Evolutionary conservation across 192 early-diverging fungal species (phyloP).

Genomic region (Coemansia erecta): DNA sequence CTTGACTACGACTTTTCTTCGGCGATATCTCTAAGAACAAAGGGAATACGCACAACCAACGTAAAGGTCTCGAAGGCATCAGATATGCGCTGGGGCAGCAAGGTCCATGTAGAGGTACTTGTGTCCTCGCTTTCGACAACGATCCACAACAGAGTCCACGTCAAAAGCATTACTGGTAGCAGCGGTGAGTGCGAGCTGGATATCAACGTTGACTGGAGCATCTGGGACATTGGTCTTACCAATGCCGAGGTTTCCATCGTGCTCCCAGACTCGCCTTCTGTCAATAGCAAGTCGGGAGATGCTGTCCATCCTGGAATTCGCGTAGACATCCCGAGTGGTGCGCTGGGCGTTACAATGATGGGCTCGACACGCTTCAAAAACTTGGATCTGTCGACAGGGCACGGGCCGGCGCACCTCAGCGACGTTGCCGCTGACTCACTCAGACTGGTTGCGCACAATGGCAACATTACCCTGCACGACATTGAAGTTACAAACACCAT

Average conservation of each 20-base stretch:
- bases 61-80: conserved; percentile 27
- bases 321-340: conserved; percentile 32
- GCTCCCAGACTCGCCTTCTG: conserved; percentile 13
- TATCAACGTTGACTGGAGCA: conserved; percentile 37
- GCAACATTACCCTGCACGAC: conserved; percentile 50
- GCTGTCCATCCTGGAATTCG: conserved; percentile 43
- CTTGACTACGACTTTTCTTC: conserved; percentile 22
- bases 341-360: conserved; percentile 43
- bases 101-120: conserved; percentile 21
- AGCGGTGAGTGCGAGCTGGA: conserved; percentile 24
- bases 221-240: conserved; percentile 49
- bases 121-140: conserved; percentile 43
- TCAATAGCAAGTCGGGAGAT: not conserved
- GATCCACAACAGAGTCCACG: conserved; percentile 24
- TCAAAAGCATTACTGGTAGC: conserved; percentile 14
- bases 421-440: conserved; percentile 32
- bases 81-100: conserved; percentile 14
- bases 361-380: conserved; percentile 29
- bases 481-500: conserved; percentile 17
- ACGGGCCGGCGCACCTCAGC: conserved; percentile 48
- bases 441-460: conserved; percentile 37
- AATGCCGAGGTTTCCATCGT: conserved; percentile 37
- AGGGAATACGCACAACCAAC: conserved; percentile 43
- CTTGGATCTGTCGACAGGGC: conserved; percentile 31
- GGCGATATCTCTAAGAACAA: conserved; percentile 24